These are phyloP conservation scores for Aspergillus leporis DNA, from an alignment of 495 filamentous ascomycete genomes.

Conservation along the genomic window DNA sequence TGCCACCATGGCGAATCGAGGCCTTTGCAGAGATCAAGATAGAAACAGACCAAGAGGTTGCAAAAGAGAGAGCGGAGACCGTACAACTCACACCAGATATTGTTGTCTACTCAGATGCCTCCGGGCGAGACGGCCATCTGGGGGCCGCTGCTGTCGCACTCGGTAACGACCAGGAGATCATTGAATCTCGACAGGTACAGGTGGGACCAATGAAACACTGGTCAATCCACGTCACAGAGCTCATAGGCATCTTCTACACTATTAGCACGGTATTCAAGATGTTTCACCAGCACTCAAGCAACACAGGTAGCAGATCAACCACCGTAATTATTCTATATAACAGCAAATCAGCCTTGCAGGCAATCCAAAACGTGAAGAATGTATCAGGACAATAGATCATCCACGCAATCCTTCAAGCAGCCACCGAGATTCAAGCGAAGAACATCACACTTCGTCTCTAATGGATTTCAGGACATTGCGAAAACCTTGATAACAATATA, in stretches of 20 bases:
- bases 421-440: neutral
- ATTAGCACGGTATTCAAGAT: neutral
- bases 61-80: conserved; percentile 8
- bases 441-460: conserved; percentile 8
- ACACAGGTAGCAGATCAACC: neutral
- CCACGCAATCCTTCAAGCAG: neutral
- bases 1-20: conserved; percentile 13
- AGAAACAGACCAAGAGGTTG: conserved; percentile 16
- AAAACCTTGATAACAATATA: conserved; percentile 3
- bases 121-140: conserved; percentile 14
- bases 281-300: neutral
- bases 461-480: conserved; percentile 11
- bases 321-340: neutral
- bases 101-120: conserved; percentile 17
- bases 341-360: neutral
- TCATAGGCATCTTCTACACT: neutral
- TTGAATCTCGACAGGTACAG: no score
- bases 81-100: conserved; percentile 6
- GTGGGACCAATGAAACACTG: no score
- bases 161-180: neutral
- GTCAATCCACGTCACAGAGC: no score
- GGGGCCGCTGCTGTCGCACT: conserved; percentile 15
- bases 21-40: conserved; percentile 21
- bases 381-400: neutral
- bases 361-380: neutral